Evolutionary conservation across 768 basidiomycete species (phyloP).

Genomic region (Pleurotus ostreatus): DNA sequence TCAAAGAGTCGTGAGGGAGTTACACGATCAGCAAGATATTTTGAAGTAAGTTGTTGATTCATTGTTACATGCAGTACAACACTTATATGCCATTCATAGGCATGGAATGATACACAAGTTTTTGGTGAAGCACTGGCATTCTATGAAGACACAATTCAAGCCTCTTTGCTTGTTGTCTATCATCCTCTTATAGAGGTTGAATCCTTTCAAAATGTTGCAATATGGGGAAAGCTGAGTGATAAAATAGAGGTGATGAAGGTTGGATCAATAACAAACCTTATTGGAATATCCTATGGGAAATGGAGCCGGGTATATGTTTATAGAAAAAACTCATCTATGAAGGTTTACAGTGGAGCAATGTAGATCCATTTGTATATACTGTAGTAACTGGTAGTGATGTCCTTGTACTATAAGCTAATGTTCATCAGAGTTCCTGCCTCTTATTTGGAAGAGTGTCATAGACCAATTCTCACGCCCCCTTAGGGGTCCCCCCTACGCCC

Average conservation of each 20-base stretch:
- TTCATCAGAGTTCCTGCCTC: too few relatives aligned
- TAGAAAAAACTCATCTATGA: conserved; percentile 10
- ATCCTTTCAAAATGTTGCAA: conserved; percentile 3
- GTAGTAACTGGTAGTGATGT: too few relatives aligned
- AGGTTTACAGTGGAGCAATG: conserved; percentile 4
- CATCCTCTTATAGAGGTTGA: conserved; percentile 9
- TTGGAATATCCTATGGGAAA: conserved; percentile 10
- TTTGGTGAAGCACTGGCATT: conserved; percentile 18
- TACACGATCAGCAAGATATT: conserved; percentile 8
- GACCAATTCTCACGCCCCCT: too few relatives aligned
- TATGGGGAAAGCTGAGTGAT: conserved; percentile 8
- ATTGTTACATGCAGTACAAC: background rate
- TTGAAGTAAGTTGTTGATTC: conserved; percentile 9
- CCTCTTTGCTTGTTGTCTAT: background rate
- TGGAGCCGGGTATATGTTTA: conserved; percentile 7
- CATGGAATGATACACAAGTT: background rate
- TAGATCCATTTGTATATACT: too few relatives aligned
- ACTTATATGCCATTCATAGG: too few relatives aligned
- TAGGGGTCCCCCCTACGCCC: too few relatives aligned
- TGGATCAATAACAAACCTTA: background rate
- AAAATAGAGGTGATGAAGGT: background rate
- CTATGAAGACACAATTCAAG: background rate
- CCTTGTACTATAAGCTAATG: too few relatives aligned
- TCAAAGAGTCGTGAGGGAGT: background rate
- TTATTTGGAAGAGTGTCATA: too few relatives aligned